Percentiles rank a stretch among this genome's conserved stretches.
Evolutionary conservation across 83 land plant genomes (phyloP).

Genomic region (Thuja plicata): DNA sequence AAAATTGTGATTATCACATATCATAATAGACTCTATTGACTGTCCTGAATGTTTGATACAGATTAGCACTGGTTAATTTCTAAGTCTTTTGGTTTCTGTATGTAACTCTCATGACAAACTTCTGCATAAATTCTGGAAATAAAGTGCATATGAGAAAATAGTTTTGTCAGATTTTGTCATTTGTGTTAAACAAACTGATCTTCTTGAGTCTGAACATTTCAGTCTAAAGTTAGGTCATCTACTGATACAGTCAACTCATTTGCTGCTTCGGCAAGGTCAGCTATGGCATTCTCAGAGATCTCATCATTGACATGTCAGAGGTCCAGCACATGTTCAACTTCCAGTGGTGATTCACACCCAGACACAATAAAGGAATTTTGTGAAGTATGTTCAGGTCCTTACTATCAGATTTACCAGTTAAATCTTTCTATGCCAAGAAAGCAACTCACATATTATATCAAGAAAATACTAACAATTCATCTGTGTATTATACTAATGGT

Average conservation of each 20-base stretch:
- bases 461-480: neutral
- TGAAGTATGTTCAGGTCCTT: slow-evolving; percentile 10
- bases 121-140: no score
- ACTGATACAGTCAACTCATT: slow-evolving; percentile 2
- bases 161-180: no score
- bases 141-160: no score
- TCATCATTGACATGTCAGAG: slow-evolving; percentile 6
- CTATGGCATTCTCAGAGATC: neutral
- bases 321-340: neutral
- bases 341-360: neutral
- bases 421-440: slow-evolving; percentile 13
- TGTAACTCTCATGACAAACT: no score
- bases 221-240: neutral
- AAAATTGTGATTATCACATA: no score
- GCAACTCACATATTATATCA: neutral
- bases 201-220: no score
- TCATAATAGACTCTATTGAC: no score
- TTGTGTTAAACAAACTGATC: no score
- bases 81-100: no score
- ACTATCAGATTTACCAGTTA: slow-evolving; percentile 7
- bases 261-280: neutral
- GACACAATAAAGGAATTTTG: no score
- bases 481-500: neutral
- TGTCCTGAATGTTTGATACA: no score
- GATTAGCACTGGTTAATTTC: no score